Conservation (phyloP, 164 flowering plant genomes). For the Platanus orientalis region DNA sequence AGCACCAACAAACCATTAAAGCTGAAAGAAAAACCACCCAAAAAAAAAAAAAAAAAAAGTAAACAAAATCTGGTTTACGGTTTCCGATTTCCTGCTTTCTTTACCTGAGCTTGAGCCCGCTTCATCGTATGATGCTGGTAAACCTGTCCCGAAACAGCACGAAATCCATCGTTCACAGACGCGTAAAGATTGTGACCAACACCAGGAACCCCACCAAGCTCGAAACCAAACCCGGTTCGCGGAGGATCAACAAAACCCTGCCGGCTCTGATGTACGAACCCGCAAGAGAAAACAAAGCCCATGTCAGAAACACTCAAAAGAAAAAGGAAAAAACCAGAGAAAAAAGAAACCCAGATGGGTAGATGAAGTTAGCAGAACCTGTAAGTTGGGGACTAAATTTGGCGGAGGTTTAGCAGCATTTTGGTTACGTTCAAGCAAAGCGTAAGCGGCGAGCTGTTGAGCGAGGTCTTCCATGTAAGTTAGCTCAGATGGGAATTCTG, state of each 20-base stretch:
- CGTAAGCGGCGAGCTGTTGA: slow-evolving; percentile 20
- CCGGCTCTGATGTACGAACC: background rate
- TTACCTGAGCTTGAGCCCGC: slow-evolving; percentile 15
- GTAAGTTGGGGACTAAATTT: slow-evolving; percentile 2
- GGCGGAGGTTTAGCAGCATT: slow-evolving; percentile 11
- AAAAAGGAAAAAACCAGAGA: background rate
- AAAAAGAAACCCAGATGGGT: background rate
- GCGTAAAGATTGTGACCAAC: background rate
- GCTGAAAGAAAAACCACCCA: background rate
- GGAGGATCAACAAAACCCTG: background rate
- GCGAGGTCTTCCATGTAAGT: slow-evolving; percentile 30
- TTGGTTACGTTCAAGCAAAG: slow-evolving; percentile 12
- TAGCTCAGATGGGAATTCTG: slow-evolving; percentile 17
- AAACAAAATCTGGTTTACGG: background rate
- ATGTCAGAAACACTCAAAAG: background rate
- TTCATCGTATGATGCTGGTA: slow-evolving; percentile 6
- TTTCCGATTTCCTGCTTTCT: background rate
- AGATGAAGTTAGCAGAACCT: slow-evolving; percentile 3
- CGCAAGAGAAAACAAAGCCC: background rate
- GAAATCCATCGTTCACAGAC: slow-evolving; percentile 11
- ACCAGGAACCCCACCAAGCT: background rate
- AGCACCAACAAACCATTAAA: background rate
- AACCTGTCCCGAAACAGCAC: slow-evolving; percentile 6
- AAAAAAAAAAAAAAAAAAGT: background rate
- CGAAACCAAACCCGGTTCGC: background rate